phyloP scores from a whole-genome alignment of 2,329 filamentous ascomycete genomes.

The Colletotrichum sp. region DNA sequence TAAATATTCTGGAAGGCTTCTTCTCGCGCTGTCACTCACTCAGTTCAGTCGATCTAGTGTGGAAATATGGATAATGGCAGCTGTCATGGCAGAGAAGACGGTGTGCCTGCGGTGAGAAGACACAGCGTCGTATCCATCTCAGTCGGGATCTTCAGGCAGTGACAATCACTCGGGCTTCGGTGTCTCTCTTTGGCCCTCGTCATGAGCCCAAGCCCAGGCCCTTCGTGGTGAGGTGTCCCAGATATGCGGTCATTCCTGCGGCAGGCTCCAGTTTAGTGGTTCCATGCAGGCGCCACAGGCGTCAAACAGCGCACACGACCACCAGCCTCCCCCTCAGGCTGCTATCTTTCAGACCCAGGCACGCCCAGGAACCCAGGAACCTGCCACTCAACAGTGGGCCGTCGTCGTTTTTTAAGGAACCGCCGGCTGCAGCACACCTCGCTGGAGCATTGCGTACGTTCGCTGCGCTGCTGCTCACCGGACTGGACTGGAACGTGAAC shows the following conservation, averaged over 20 bases:
- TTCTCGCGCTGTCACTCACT: neutral
- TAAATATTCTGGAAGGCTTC: neutral
- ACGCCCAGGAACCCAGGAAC: neutral
- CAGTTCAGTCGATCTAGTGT: neutral
- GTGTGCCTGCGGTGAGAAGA: neutral
- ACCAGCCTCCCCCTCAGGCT: neutral
- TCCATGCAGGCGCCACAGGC: slow-evolving; percentile 6
- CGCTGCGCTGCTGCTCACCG: neutral
- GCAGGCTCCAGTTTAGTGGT: neutral
- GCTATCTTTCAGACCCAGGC: neutral
- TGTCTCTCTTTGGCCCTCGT: neutral
- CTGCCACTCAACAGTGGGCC: neutral
- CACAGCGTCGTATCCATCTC: neutral
- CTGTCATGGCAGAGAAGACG: neutral
- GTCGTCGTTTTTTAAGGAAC: neutral
- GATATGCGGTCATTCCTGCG: slow-evolving; percentile 2
- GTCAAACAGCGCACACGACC: slow-evolving; percentile 1
- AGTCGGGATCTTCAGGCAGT: neutral
- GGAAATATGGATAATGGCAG: neutral
- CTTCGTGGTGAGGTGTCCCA: neutral
- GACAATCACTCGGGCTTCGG: neutral
- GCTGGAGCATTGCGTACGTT: neutral
- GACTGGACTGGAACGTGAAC: neutral
- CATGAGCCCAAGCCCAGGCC: neutral
- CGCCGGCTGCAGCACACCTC: neutral